Evolutionary conservation across 1,284 basidiomycete species (phyloP), one percentile per base, ranked within the genome.

Genomic region (Pseudozyma pruni): DNA sequence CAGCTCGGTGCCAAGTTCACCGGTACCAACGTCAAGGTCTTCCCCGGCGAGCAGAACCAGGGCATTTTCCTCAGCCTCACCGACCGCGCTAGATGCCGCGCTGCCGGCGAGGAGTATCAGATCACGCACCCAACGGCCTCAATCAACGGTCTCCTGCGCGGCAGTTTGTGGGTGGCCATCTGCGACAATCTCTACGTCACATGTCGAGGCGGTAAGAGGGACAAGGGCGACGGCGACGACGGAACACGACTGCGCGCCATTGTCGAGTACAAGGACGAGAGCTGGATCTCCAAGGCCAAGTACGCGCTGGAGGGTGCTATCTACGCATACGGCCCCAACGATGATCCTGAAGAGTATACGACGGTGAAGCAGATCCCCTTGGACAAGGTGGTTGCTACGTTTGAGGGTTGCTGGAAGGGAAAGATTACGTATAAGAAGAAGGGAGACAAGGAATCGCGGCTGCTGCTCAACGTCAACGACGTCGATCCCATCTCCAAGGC

Each of bases 181-280:
- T 85, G 87, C 41, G 92, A 94, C 43, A 48, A 56, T 86, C 89
- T 66, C 90, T 90, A 90, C 67, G 88, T 98, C 76, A 95, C 92
- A 17, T 93, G 91, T 79, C 86, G 86, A 13, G 90, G 90, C 7
- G 89, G 89, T 7, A 86, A 86, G 60, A 85, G 86, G 17, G 87
- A 62, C 51, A 61, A 61, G 27, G 53, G 58, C 16, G 61, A 68
- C 27, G 54, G 52, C 22, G 70, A 75, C 39, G 64, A 72, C 41
- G 72, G 75, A 6, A 44, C 66, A 41, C 87, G 87, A 74, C 88
- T 93, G 75, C 87, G 94, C 51, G 86, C 92, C 8, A 87, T 98
- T 59, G 87, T 96, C 56, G 93, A 95, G 76, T 98, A 96, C 85
- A 94, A 94, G 84, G 95, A 98, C 79, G 94, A 98, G 91, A 92